phyloP scores from a whole-genome alignment of 306 rosid genomes.

The Herpetospermum pedunculosum region DNA sequence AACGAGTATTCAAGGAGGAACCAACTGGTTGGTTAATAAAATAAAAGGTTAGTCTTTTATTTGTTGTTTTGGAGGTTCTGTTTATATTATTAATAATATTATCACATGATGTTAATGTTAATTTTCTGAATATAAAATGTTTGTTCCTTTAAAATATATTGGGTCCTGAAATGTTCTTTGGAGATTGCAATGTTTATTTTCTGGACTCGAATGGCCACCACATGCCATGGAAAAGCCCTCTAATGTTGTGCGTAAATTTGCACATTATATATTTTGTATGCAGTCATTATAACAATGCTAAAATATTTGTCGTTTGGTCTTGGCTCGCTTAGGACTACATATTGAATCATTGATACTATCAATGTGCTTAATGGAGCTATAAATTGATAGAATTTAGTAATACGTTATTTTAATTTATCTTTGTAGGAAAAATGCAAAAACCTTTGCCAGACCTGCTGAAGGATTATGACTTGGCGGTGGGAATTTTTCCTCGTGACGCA shows the following conservation, averaged over 20 bases:
- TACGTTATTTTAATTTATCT: neutral
- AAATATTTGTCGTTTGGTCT: neutral
- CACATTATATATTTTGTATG: neutral
- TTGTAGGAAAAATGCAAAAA: conserved; percentile 87
- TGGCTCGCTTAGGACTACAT: neutral
- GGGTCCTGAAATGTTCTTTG: neutral
- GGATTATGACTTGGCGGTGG: conserved; percentile 70
- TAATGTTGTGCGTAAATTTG: neutral
- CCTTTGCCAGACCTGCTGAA: conserved; percentile 66
- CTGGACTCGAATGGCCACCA: neutral
- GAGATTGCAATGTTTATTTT: neutral
- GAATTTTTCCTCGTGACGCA: conserved; percentile 83
- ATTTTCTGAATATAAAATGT: neutral
- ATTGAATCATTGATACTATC: no score
- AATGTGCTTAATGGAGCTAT: neutral
- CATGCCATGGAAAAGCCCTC: neutral
- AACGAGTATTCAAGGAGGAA: conserved; percentile 12
- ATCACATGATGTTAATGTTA: neutral
- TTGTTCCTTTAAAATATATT: neutral
- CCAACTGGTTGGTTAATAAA: conserved; percentile 18
- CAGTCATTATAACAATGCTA: neutral
- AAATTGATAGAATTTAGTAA: neutral
- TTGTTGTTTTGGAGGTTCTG: neutral
- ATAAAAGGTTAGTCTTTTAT: conserved; percentile 13
- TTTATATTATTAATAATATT: neutral